Percentiles rank a stretch among this genome's conserved stretches.
Evolutionary conservation across 345 rosid genomes (phyloP).

Genomic region (Eucalyptus sideroxylon): DNA sequence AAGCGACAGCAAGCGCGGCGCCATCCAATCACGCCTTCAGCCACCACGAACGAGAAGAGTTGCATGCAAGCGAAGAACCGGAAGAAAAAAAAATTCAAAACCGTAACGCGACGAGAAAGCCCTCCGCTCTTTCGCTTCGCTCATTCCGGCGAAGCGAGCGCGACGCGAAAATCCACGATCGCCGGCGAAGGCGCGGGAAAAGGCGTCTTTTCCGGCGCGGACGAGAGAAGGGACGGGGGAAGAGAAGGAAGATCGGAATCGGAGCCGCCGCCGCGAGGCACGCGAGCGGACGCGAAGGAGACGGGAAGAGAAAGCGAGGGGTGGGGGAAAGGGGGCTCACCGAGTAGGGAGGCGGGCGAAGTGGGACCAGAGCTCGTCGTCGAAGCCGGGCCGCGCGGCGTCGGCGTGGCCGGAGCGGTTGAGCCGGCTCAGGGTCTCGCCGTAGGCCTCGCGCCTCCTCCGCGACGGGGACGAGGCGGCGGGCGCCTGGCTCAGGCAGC

Average conservation of each 20-base stretch:
- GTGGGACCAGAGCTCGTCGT: slow-evolving; percentile 88
- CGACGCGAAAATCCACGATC: not conserved
- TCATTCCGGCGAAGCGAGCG: not conserved
- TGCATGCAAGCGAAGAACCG: not conserved
- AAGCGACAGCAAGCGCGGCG: not conserved
- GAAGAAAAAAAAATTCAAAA: not conserved
- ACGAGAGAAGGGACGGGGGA: not conserved
- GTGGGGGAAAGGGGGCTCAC: slow-evolving; percentile 9
- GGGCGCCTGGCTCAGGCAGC: not conserved
- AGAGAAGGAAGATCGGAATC: not conserved
- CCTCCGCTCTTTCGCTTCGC: not conserved
- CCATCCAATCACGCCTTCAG: not conserved
- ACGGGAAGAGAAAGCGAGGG: not conserved
- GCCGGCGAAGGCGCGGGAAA: not conserved
- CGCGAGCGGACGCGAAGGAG: no score
- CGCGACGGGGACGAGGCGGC: not conserved
- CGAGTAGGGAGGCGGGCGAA: slow-evolving; percentile 82
- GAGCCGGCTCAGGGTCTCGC: slow-evolving; percentile 65
- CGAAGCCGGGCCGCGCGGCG: slow-evolving; percentile 48
- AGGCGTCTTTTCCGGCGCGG: not conserved
- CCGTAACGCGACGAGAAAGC: not conserved
- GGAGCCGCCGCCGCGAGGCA: not conserved
- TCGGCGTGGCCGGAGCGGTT: slow-evolving; percentile 34
- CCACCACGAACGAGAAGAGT: not conserved
- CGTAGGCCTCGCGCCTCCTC: slow-evolving; percentile 55